Base-by-base conservation (phyloP, 441 rosid species). In the Biscutella laevigata region DNA sequence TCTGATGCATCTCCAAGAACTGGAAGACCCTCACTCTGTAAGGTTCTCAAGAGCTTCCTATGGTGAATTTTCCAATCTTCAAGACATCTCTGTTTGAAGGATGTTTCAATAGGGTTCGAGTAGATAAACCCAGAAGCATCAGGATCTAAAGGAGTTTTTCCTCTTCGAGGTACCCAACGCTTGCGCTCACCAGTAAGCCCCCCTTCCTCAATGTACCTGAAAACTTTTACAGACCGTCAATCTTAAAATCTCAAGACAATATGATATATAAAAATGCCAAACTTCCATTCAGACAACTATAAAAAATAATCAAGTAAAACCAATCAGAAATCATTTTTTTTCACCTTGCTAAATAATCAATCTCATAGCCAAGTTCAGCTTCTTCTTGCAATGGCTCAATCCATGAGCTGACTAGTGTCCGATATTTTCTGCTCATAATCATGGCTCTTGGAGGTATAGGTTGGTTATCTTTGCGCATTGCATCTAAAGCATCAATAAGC, bases 161-260 rank as follows among this genome's bases (percentile, higher is more conserved):
- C 95, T 63, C 83, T 72, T 68, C 95, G 79, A 29, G 98, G 98
- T 48, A 91, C 98, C 98, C 98, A 91, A 54, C 95, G 83, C 74
- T 91, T 91, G 66, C 95, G 90, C 11, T 91, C 98, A 63, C 96
- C 98, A 46, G 96, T 88, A 44, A 91, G 91, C 28, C 98, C 98
- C 53, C 98, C 98, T 65, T 91, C 98, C 43, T 68, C 86, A 41
- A 80, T 47, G 46, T 91, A 91, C 83, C 97, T 90, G 64, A 61
- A 63, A 54, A 61, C 16, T 56, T 45, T 53, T 36, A 53, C 17
- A 53, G 57, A 30, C 25, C n/a, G 25, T 15, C 12, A 55, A 25
- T 34, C 33, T 42, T 35, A 45, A 24, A 14, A 38, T 33, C 62
- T 5, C 29, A 53, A 17, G 54, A 53, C 6, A 16, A 41, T 1